Conservation (phyloP, 2,329 filamentous ascomycete species). For the Juglanconis sp. region DNA sequence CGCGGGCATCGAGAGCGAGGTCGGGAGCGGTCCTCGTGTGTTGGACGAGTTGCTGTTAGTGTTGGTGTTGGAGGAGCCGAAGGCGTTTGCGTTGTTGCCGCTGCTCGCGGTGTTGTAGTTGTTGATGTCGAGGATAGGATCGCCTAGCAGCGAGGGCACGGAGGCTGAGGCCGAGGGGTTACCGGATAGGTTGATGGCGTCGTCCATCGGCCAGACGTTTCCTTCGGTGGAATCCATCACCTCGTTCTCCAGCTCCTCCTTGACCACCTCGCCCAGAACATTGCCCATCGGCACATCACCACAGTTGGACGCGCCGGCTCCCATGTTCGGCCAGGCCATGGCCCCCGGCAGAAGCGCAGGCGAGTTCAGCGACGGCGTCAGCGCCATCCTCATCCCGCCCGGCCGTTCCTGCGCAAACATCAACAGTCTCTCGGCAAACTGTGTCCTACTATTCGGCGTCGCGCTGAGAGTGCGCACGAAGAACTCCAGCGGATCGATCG, state of each 20-base stretch:
- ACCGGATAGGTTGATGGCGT: conserved; percentile 7
- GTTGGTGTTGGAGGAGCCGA: neutral
- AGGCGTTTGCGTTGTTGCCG: conserved; percentile 1
- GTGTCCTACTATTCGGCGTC: conserved; percentile 40
- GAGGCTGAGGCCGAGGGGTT: neutral
- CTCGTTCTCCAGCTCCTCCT: conserved; percentile 12
- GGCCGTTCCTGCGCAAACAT: conserved; percentile 39
- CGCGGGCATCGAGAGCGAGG: conserved; percentile 10
- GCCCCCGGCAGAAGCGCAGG: conserved; percentile 16
- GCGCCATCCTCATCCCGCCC: conserved; percentile 32
- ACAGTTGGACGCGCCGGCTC: neutral
- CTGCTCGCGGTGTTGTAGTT: neutral
- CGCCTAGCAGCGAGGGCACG: conserved; percentile 6
- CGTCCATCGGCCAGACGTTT: neutral
- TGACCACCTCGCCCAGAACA: conserved; percentile 15
- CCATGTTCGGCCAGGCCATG: conserved; percentile 1
- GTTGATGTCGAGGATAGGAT: conserved; percentile 11
- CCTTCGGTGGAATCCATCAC: neutral
- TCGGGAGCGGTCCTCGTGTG: neutral
- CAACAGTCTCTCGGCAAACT: conserved; percentile 41
- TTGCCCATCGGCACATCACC: conserved; percentile 4
- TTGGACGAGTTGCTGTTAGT: neutral
- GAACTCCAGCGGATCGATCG: conserved; percentile 40
- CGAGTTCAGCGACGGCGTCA: conserved; percentile 29
- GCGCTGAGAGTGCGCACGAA: conserved; percentile 42